These are phyloP conservation scores for Penicillium robsamsonii DNA, from an alignment of 495 filamentous ascomycete species.

Conservation along the genomic window DNA sequence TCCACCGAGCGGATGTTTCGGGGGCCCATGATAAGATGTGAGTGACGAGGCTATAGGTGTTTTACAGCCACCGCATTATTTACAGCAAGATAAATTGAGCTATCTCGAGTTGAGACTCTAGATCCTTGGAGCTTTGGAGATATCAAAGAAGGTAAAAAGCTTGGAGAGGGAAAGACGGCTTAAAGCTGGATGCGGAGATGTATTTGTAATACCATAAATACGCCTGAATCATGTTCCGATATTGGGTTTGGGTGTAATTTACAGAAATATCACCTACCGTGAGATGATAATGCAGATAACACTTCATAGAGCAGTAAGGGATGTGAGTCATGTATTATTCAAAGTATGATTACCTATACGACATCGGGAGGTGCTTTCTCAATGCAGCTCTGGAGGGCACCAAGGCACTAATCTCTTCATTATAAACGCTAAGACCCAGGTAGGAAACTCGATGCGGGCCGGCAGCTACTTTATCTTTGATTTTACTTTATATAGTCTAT, in stretches of 20 bases:
- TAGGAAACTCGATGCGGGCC: neutral
- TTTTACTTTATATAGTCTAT: no score
- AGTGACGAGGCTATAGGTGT: neutral
- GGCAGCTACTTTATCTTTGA: no score
- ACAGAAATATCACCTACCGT: neutral
- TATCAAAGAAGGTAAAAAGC: slow-evolving; percentile 6
- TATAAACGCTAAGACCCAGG: neutral
- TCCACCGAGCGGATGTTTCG: slow-evolving; percentile 25
- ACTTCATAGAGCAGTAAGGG: neutral
- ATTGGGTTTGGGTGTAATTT: neutral
- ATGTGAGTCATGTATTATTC: neutral
- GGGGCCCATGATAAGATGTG: slow-evolving; percentile 20
- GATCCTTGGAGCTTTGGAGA: neutral
- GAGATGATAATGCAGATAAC: neutral
- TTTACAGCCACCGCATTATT: slow-evolving; percentile 18
- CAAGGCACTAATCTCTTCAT: neutral
- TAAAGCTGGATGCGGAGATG: slow-evolving; percentile 4
- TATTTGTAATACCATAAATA: neutral
- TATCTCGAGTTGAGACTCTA: neutral
- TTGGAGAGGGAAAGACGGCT: slow-evolving; percentile 4
- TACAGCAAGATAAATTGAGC: neutral
- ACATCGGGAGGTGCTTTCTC: no score
- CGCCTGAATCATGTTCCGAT: neutral
- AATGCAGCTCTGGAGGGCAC: no score
- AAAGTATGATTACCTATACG: neutral